A percentile compares a stretch with the other conserved stretches of the same genome.
phyloP scores from a whole-genome alignment of 768 basidiomycete genomes.

The Holtermannia corniformis region DNA sequence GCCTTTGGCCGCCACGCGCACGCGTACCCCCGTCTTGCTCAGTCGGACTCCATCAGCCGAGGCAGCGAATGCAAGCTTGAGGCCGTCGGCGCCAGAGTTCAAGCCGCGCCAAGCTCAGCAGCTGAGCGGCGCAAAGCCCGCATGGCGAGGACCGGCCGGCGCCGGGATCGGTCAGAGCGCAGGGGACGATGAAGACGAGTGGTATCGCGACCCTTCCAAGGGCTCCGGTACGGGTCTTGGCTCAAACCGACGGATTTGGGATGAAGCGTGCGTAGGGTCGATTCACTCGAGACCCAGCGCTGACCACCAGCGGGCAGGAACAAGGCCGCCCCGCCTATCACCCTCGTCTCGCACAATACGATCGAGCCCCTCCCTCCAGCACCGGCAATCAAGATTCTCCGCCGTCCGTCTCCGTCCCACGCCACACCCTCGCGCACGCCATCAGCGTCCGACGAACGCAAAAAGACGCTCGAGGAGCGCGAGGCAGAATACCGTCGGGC shows the following conservation, averaged over 20 bases:
- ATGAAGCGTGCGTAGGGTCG: conserved; percentile 13
- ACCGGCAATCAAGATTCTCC: conserved; percentile 10
- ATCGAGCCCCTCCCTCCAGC: conserved; percentile 1
- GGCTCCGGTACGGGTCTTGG: conserved; percentile 10
- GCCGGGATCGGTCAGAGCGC: no score
- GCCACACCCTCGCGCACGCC: not conserved
- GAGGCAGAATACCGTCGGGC: conserved; percentile 30
- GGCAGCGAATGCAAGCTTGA: not conserved
- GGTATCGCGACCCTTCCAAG: conserved; percentile 9
- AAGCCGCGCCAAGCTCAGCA: not conserved
- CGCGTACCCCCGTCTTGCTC: not conserved
- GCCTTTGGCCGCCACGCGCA: conserved; percentile 6
- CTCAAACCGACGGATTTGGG: conserved; percentile 25
- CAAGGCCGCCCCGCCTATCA: not conserved
- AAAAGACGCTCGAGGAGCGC: conserved; percentile 31
- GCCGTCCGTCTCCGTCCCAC: conserved; percentile 4
- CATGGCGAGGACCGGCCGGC: not conserved
- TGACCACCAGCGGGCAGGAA: conserved; percentile 2
- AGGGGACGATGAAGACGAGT: conserved; percentile 14
- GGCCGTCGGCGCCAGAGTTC: not conserved
- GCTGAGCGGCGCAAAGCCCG: not conserved
- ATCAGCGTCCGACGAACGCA: conserved; percentile 29
- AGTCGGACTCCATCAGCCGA: not conserved
- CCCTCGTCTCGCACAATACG: conserved; percentile 3
- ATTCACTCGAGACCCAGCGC: not conserved